Evolutionary conservation across 495 filamentous ascomycete species (phyloP).

Genomic region (Trichoderma erinaceum): DNA sequence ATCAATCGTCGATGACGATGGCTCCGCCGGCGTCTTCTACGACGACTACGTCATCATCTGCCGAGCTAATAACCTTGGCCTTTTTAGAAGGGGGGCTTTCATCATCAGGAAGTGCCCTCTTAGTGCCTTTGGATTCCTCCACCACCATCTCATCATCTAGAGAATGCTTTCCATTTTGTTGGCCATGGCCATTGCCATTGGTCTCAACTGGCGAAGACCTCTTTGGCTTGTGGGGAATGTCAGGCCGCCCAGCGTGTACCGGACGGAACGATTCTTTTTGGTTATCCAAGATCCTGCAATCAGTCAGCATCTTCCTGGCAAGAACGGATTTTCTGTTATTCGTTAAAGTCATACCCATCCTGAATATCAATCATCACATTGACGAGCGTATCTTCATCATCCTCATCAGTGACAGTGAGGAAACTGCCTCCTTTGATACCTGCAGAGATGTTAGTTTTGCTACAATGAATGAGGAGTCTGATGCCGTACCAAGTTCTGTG

Average conservation of each 20-base stretch:
- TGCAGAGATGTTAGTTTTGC: constrained; percentile 19
- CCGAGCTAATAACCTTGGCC: constrained; percentile 31
- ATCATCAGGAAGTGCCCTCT: constrained; percentile 33
- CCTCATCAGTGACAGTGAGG: constrained; percentile 78
- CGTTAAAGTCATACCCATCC: constrained; percentile 37
- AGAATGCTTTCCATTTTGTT: constrained; percentile 27
- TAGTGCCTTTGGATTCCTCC: constrained; percentile 28
- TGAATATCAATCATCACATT: constrained; percentile 68
- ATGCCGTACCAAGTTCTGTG: constrained; percentile 60
- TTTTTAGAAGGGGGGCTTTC: constrained; percentile 34
- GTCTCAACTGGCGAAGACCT: constrained; percentile 27
- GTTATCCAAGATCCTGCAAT: neutral
- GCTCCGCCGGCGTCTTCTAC: constrained; percentile 59
- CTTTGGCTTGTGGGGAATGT: constrained; percentile 44
- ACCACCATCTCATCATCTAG: constrained; percentile 17
- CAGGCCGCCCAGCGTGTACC: constrained; percentile 24
- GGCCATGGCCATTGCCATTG: constrained; percentile 25
- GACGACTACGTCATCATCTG: constrained; percentile 39
- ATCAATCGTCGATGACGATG: constrained; percentile 72
- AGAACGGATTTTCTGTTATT: neutral
- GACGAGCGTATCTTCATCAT: constrained; percentile 72
- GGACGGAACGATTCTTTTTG: constrained; percentile 7
- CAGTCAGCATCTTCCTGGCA: neutral
- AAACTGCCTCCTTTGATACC: constrained; percentile 62
- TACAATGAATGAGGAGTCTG: constrained; percentile 17